phyloP scores from a whole-genome alignment of 257 asterid genomes.

The Mitragyna speciosa region DNA sequence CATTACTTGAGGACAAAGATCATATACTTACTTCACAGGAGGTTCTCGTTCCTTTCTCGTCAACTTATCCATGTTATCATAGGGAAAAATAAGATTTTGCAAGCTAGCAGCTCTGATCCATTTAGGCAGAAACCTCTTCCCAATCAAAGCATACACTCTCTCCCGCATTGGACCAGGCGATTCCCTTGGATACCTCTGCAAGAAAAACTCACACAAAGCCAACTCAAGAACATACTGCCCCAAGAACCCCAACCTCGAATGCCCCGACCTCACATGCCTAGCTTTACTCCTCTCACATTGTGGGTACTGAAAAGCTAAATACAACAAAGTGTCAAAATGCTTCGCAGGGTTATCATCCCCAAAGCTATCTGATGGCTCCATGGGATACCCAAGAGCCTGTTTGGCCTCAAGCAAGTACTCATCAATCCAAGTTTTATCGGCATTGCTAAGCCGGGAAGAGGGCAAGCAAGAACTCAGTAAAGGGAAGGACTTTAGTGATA shows the following conservation, averaged over 20 bases:
- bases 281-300: conserved; percentile 88
- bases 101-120: conserved; percentile 84
- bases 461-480: conserved; percentile 92
- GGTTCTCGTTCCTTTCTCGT: conserved; percentile 75
- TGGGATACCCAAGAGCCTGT: conserved; percentile 88
- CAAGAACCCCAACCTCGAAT: conserved; percentile 73
- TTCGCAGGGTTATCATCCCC: conserved; percentile 92
- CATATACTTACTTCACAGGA: conserved; percentile 76
- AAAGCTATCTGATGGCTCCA: conserved; percentile 72
- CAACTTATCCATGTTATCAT: conserved; percentile 81
- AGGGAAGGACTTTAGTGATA: conserved; percentile 81
- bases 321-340: conserved; percentile 81
- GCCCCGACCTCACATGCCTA: conserved; percentile 80
- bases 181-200: conserved; percentile 94
- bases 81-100: conserved; percentile 90
- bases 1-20: conserved; percentile 4
- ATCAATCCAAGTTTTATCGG: conserved; percentile 86
- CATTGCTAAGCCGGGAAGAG: conserved; percentile 65
- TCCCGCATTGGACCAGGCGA: conserved; percentile 99
- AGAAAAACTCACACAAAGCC: conserved; percentile 84
- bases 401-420: conserved; percentile 87
- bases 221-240: conserved; percentile 86
- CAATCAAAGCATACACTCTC: conserved; percentile 83
- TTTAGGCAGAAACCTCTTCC: conserved; percentile 86
- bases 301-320: conserved; percentile 91